These are phyloP conservation scores for Goffeauzyma gilvescens DNA, from an alignment of 768 basidiomycete species.

Conservation along the genomic window DNA sequence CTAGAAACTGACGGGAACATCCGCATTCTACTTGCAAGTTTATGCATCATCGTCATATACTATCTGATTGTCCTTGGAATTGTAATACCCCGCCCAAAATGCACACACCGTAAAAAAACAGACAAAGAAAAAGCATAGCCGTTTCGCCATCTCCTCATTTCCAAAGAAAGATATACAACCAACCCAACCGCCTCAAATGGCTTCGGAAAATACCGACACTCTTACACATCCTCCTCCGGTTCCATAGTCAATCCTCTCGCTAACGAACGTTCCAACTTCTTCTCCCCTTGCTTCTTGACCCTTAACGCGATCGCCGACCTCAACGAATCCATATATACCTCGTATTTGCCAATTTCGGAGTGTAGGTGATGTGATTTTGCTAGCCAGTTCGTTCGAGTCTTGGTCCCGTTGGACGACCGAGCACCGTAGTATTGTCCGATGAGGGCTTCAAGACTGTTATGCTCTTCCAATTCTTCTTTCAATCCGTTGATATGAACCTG, in stretches of 20 bases:
- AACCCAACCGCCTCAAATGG: background rate
- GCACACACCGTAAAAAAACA: background rate
- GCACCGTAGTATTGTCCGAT: constrained; percentile 48
- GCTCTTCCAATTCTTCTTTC: constrained; percentile 59
- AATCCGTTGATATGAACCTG: constrained; percentile 58
- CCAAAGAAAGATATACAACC: background rate
- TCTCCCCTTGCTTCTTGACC: constrained; percentile 77
- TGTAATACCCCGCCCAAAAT: no score
- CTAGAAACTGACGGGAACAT: no score
- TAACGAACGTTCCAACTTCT: constrained; percentile 40
- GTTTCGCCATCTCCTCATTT: background rate
- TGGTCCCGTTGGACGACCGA: constrained; percentile 51
- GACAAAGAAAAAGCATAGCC: background rate
- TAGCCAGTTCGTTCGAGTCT: constrained; percentile 78
- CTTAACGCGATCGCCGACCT: constrained; percentile 63
- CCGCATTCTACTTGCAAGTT: no score
- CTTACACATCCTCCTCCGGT: background rate
- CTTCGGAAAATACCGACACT: background rate
- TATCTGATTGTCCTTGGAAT: no score
- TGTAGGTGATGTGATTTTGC: constrained; percentile 73
- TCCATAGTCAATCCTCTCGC: background rate
- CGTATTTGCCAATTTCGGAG: constrained; percentile 86
- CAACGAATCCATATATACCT: constrained; percentile 81
- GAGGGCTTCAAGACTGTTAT: constrained; percentile 63
- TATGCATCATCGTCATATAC: no score